Percentiles rank a stretch among this genome's conserved stretches.
Evolutionary conservation across 2,329 filamentous ascomycete genomes (phyloP).

Genomic region (Ophiostoma populinum): DNA sequence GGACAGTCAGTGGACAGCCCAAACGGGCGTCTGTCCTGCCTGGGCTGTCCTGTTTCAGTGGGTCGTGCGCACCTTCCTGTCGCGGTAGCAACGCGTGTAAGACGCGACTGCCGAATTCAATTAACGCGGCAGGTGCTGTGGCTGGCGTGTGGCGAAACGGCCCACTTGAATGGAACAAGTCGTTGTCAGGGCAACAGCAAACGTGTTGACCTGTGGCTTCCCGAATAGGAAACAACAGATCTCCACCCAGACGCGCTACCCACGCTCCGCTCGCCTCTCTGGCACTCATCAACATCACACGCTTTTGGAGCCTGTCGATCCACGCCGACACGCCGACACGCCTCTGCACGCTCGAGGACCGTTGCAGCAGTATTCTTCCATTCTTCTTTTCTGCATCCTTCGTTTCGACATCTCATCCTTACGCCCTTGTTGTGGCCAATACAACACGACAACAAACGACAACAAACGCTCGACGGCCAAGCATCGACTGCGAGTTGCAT

Average conservation of each 20-base stretch:
- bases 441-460: too few species aligned
- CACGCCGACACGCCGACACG: too few species aligned
- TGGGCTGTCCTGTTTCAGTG: conserved; percentile 6
- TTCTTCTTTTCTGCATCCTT: too few species aligned
- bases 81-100: conserved; percentile 9
- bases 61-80: conserved; percentile 7
- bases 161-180: neutral
- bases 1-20: too few species aligned
- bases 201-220: conserved; percentile 8
- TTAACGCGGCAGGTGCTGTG: conserved; percentile 13
- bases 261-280: conserved; percentile 6
- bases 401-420: too few species aligned
- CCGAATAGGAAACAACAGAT: conserved; percentile 9
- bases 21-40: too few species aligned
- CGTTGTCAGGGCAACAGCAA: conserved; percentile 10
- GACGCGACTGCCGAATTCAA: conserved; percentile 9
- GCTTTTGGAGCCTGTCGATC: too few species aligned
- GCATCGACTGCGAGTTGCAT: too few species aligned
- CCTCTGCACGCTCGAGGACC: too few species aligned
- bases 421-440: too few species aligned
- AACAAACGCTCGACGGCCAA: too few species aligned
- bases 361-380: too few species aligned
- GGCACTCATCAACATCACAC: neutral
- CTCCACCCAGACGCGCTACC: conserved; percentile 4
- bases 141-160: neutral